A percentile compares a stretch with the other conserved stretches of the same genome.
Conservation (phyloP, 2,329 filamentous ascomycete genomes). For the Talaromyces islandicus region DNA sequence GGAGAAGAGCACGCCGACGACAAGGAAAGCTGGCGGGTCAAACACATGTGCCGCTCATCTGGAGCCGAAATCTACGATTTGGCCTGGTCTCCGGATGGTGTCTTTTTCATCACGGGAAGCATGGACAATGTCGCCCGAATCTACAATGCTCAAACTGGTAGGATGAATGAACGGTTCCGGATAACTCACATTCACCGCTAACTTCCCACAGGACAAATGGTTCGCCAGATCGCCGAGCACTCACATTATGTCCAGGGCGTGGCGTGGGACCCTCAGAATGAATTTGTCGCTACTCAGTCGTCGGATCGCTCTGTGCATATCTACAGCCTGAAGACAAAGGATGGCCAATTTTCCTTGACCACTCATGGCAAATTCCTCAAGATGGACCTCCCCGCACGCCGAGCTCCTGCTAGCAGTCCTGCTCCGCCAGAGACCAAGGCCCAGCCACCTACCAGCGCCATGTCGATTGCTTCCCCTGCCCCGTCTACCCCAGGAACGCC, state of each 20-base stretch:
- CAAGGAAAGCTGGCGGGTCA: conserved; percentile 93
- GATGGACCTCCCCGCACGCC: conserved; percentile 86
- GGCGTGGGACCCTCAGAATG: conserved; percentile 95
- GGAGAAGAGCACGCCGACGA: conserved; percentile 84
- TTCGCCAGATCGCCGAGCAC: conserved; percentile 93
- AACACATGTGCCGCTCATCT: conserved; percentile 94
- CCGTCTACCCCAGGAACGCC: conserved; percentile 92
- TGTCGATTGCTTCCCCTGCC: conserved; percentile 66
- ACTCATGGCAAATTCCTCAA: conserved; percentile 77
- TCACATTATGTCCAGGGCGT: conserved; percentile 98
- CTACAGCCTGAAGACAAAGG: conserved; percentile 92
- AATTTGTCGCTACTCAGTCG: conserved; percentile 96
- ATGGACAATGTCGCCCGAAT: conserved; percentile 99
- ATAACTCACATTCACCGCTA: too few relatives aligned
- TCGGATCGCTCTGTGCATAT: conserved; percentile 97
- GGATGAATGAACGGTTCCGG: too few relatives aligned
- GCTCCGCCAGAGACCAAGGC: conserved; percentile 66
- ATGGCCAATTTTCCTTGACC: conserved; percentile 82
- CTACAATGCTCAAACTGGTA: conserved; percentile 88
- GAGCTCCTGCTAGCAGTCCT: conserved; percentile 86
- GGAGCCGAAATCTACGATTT: conserved; percentile 97
- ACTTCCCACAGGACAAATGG: conserved; percentile 51
- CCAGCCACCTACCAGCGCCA: conserved; percentile 28
- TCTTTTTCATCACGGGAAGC: conserved; percentile 95
- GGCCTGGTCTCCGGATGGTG: conserved; percentile 95